Base-by-base conservation (phyloP, 371 early-diverging fungal species). In the Mucor irregularis region DNA sequence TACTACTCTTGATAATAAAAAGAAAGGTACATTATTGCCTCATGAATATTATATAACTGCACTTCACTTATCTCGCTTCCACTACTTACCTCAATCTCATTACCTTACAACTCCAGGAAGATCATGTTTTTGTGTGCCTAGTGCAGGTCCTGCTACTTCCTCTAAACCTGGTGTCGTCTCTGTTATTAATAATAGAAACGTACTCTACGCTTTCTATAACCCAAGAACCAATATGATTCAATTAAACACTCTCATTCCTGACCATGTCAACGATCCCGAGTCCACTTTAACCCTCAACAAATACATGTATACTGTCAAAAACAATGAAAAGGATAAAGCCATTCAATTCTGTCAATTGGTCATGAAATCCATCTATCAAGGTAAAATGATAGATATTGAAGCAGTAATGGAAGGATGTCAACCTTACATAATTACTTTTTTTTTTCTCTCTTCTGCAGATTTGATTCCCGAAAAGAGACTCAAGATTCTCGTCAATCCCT, bases 401-500 rank as follows among this genome's bases (percentile, higher is more conserved):
- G 24, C 4, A 10, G 16, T 13, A 11, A 10, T 33, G 35, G 1
- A n/a, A n/a, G n/a, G n/a, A n/a, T n/a, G n/a, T n/a, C n/a, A 10
- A 37, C 4, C 13, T 4, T 37, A 37, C 4, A 7, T 37, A 7
- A 37, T 37, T 37, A 4, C n/a, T 37, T 6, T n/a, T n/a, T 37
- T 10, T 37, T n/a, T 37, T n/a, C n/a, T n/a, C n/a, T n/a, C n/a
- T n/a, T 19, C 1, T 25, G 14, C 5, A 53, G 53, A 53, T 44
- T 34, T 44, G 16, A 53, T 53, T 34, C 24, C 53, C 13, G 53
- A 56, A 11, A 76, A 77, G 38, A 73, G 74, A 39, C 63, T 78
- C 29, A 80, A 77, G 59, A 74, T 85, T n/a, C 59, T 91, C 6
- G 67, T 90, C 22, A 90, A 92, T 53, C 92, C 92, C 0, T 83